Conservation (phyloP, 257 asterid genomes). For the Asclepias syriaca region DNA sequence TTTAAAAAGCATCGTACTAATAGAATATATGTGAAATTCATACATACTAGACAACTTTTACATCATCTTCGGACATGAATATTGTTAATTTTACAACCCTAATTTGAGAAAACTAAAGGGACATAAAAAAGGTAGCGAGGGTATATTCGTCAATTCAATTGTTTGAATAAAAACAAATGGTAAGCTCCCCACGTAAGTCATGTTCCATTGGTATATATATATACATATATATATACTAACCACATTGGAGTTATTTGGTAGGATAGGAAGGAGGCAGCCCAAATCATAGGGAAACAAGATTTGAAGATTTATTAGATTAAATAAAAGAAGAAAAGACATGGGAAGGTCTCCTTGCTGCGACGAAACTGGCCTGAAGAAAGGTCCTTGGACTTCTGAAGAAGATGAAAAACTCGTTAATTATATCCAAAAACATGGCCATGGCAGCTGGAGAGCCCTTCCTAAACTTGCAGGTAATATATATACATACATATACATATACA, state of each 20-base stretch:
- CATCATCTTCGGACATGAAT: too few relatives aligned
- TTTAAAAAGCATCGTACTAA: too few relatives aligned
- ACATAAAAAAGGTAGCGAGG: constrained; percentile 12
- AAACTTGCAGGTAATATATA: constrained; percentile 52
- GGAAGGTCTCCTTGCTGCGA: constrained; percentile 69
- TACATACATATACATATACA: too few relatives aligned
- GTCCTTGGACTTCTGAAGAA: constrained; percentile 96
- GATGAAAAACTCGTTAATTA: constrained; percentile 60
- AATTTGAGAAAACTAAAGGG: too few relatives aligned
- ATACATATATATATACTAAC: constrained; percentile 23
- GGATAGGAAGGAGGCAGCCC: constrained; percentile 46
- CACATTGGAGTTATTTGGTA: constrained; percentile 43
- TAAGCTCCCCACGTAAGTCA: constrained; percentile 15
- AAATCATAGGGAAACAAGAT: constrained; percentile 22
- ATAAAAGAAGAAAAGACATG: constrained; percentile 25
- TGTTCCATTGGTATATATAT: constrained; percentile 18
- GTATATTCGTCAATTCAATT: constrained; percentile 8
- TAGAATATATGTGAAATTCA: too few relatives aligned
- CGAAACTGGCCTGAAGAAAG: constrained; percentile 78
- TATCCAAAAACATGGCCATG: constrained; percentile 76
- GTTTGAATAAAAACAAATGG: constrained; percentile 17
- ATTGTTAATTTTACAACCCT: too few relatives aligned
- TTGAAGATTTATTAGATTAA: not conserved
- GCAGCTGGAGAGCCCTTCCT: constrained; percentile 95
- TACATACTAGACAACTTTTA: too few relatives aligned